Conservation (phyloP, 108 stramenopile species). For the Pelagomonas calceolata region DNA sequence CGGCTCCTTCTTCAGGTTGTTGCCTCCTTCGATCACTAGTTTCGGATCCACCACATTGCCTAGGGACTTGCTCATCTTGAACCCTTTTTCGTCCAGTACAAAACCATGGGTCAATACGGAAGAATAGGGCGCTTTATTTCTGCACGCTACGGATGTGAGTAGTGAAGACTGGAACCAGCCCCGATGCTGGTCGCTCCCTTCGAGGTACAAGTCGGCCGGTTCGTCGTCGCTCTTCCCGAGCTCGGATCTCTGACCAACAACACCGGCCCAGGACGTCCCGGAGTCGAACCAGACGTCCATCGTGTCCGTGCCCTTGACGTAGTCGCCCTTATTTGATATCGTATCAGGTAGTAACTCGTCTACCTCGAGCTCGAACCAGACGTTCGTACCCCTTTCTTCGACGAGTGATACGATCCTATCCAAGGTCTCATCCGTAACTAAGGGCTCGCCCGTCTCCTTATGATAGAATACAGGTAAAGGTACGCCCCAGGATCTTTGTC, state of each 20-base stretch:
- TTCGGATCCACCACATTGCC: slow-evolving; percentile 93
- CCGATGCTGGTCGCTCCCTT: slow-evolving; percentile 90
- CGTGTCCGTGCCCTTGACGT: slow-evolving; percentile 91
- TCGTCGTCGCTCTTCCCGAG: slow-evolving; percentile 35
- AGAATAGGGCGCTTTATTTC: slow-evolving; percentile 74
- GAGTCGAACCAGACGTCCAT: slow-evolving; percentile 99
- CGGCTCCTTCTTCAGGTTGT: slow-evolving; percentile 82
- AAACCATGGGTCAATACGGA: slow-evolving; percentile 96
- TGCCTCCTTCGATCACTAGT: slow-evolving; percentile 87
- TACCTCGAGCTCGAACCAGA: slow-evolving; percentile 87
- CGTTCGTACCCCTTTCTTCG: slow-evolving; percentile 81
- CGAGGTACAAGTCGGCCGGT: slow-evolving; percentile 81
- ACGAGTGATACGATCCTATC: slow-evolving; percentile 67
- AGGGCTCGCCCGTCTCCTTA: slow-evolving; percentile 61
- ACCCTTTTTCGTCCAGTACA: slow-evolving; percentile 92
- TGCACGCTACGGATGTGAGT: slow-evolving; percentile 80
- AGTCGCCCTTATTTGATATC: slow-evolving; percentile 70
- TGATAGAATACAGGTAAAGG: slow-evolving; percentile 96
- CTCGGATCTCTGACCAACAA: slow-evolving; percentile 64
- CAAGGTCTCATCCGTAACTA: slow-evolving; percentile 74
- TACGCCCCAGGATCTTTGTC: slow-evolving; percentile 96
- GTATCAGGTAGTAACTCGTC: slow-evolving; percentile 74
- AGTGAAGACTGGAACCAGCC: slow-evolving; percentile 98
- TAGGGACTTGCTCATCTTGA: slow-evolving; percentile 96
- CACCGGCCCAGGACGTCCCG: slow-evolving; percentile 93